These are phyloP conservation scores for Chalaropsis ovoidea DNA, from an alignment of 2,329 filamentous ascomycete genomes.

Conservation along the genomic window DNA sequence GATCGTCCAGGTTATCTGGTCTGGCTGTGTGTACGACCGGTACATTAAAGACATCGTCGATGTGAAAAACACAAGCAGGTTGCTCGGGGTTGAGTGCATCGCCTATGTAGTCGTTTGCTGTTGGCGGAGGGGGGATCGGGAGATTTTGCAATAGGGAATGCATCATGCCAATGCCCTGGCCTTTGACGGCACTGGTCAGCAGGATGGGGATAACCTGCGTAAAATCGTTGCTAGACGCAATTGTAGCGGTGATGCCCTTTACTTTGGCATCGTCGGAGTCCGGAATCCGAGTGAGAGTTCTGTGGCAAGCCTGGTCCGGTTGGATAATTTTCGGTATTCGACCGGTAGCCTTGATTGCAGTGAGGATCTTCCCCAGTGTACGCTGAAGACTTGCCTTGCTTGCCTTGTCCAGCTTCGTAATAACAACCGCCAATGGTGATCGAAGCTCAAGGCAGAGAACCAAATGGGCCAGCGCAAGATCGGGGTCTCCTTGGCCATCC, in stretches of 20 bases:
- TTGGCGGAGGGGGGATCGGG: constrained; percentile 53
- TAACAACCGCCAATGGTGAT: constrained; percentile 66
- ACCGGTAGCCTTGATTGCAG: constrained; percentile 64
- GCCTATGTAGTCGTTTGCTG: constrained; percentile 45
- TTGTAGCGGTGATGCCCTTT: constrained; percentile 43
- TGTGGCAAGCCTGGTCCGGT: constrained; percentile 39
- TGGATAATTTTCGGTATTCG: constrained; percentile 65
- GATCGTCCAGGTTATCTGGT: constrained; percentile 30
- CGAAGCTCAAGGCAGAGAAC: constrained; percentile 73
- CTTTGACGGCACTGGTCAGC: constrained; percentile 76
- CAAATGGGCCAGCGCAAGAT: constrained; percentile 69
- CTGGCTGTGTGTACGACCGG: constrained; percentile 45
- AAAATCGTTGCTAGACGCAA: constrained; percentile 37
- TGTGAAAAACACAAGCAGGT: constrained; percentile 63
- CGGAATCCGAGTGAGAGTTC: constrained; percentile 49
- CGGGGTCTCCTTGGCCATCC: constrained; percentile 36
- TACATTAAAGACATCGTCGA: constrained; percentile 81
- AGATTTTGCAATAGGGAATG: constrained; percentile 72
- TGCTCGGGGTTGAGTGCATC: constrained; percentile 48
- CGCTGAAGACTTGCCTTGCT: constrained; percentile 60
- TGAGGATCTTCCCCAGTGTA: constrained; percentile 63
- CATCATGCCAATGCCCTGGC: constrained; percentile 66
- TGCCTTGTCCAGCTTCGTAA: constrained; percentile 86
- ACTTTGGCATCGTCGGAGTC: constrained; percentile 48
- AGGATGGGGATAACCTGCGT: constrained; percentile 62